Conservation (phyloP, 805 yeast species). For the Ogataea philodendri region DNA sequence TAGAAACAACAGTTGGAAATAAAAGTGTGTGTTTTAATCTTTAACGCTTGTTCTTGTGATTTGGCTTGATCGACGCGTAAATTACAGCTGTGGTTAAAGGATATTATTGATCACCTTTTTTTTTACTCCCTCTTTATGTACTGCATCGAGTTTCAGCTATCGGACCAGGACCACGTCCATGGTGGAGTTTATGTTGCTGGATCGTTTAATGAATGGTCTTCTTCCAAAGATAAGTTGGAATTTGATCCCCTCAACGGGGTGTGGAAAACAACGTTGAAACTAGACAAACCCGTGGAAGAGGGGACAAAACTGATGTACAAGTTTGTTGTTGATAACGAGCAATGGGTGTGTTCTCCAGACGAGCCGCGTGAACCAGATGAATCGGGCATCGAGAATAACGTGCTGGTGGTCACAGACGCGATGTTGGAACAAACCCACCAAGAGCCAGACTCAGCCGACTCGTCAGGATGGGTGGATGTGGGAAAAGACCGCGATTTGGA, state of each 20-base stretch:
- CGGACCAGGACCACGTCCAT: conserved; percentile 17
- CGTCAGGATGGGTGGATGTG: conserved; percentile 20
- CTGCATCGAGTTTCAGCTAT: conserved; percentile 13
- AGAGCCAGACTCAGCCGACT: conserved; percentile 7
- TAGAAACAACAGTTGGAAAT: too few relatives aligned
- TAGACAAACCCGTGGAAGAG: conserved; percentile 2
- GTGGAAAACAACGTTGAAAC: conserved; percentile 13
- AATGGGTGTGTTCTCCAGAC: conserved; percentile 29
- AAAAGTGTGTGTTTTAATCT: too few relatives aligned
- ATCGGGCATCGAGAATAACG: conserved; percentile 30
- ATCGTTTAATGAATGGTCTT: conserved; percentile 25
- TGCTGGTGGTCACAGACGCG: conserved; percentile 10
- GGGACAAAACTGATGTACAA: conserved; percentile 28
- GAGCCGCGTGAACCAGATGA: conserved; percentile 26
- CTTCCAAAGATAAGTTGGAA: conserved; percentile 7
- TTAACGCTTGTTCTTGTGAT: too few relatives aligned
- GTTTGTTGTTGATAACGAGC: conserved; percentile 27
- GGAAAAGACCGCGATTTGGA: conserved; percentile 2
- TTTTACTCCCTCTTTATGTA: conserved; percentile 11
- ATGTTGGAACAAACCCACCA: conserved; percentile 2
- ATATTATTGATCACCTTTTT: conserved; percentile 4
- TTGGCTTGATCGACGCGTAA: too few relatives aligned
- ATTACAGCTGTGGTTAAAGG: neutral
- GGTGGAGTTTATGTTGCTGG: conserved; percentile 22
- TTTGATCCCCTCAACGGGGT: conserved; percentile 2